phyloP scores from a whole-genome alignment of 352 stramenopile genomes.

The Globisporangium cederbergense region DNA sequence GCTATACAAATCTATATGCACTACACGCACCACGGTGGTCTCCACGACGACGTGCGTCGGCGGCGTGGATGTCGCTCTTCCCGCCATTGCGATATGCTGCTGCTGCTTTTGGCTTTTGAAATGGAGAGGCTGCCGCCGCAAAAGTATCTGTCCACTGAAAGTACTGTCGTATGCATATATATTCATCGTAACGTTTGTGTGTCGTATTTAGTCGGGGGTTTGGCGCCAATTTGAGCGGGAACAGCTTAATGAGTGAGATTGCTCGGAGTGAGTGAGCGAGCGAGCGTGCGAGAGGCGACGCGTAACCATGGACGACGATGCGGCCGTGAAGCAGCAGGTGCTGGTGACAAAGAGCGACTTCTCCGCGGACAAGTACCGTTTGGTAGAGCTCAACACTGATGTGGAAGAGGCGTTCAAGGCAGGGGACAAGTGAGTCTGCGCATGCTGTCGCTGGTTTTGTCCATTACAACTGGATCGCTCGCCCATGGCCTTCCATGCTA shows the following conservation, averaged over 20 bases:
- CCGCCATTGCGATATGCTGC: not conserved
- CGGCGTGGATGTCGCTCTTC: slow-evolving; percentile 26
- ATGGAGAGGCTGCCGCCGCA: not conserved
- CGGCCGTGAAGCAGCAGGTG: slow-evolving; percentile 17
- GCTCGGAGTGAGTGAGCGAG: not conserved
- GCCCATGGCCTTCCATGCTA: not conserved
- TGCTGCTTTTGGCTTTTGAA: slow-evolving; percentile 14
- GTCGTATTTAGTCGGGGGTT: slow-evolving; percentile 4
- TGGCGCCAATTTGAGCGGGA: slow-evolving; percentile 10
- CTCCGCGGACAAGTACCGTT: slow-evolving; percentile 45
- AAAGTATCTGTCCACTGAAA: not conserved
- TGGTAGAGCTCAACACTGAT: slow-evolving; percentile 63
- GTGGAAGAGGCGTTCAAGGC: slow-evolving; percentile 52
- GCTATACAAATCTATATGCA: not conserved
- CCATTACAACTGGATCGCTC: not conserved
- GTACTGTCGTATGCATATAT: not conserved
- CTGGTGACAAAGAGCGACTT: slow-evolving; percentile 56
- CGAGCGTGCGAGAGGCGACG: not conserved
- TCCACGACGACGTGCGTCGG: slow-evolving; percentile 84
- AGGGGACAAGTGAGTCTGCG: slow-evolving; percentile 35
- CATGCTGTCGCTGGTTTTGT: not conserved
- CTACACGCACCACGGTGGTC: slow-evolving; percentile 62
- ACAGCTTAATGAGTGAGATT: not conserved
- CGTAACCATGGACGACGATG: not conserved
- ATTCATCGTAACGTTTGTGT: not conserved